phyloP scores from a whole-genome alignment of 2,329 filamentous ascomycete species.

The Drechslerella coelobrocha region DNA sequence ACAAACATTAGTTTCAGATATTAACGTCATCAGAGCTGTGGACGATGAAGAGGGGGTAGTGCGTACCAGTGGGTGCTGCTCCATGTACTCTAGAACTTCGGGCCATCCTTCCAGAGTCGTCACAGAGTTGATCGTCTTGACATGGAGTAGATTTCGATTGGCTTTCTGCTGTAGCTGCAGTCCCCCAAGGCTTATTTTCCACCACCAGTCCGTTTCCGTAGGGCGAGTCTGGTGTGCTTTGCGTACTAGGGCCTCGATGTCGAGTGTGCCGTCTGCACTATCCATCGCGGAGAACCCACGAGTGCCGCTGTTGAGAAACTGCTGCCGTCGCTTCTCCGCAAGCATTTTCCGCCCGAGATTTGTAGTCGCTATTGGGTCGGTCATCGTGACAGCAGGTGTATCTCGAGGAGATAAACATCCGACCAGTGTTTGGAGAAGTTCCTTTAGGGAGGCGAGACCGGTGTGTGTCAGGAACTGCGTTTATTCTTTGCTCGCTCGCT shows the following conservation, averaged over 20 bases:
- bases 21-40: not conserved
- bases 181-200: slow-evolving; percentile 29
- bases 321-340: slow-evolving; percentile 42
- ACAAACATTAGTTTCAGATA: not conserved
- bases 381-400: slow-evolving; percentile 10
- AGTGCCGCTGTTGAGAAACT: slow-evolving; percentile 31
- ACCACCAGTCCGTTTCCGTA: slow-evolving; percentile 48
- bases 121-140: slow-evolving; percentile 35
- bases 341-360: slow-evolving; percentile 44
- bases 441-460: too few species aligned
- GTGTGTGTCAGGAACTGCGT: too few species aligned
- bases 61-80: slow-evolving; percentile 27
- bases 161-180: slow-evolving; percentile 27
- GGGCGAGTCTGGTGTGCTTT: slow-evolving; percentile 15
- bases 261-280: slow-evolving; percentile 25
- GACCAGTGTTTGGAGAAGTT: slow-evolving; percentile 3
- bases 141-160: slow-evolving; percentile 25
- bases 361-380: slow-evolving; percentile 22
- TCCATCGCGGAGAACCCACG: slow-evolving; percentile 47
- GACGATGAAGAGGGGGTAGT: not conserved
- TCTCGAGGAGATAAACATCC: not conserved
- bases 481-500: too few species aligned
- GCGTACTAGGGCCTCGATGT: slow-evolving; percentile 37
- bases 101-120: slow-evolving; percentile 28
- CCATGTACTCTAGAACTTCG: slow-evolving; percentile 34